Percentiles rank a stretch among this genome's conserved stretches.
These are phyloP conservation scores for Margaritispora aquatica DNA, from an alignment of 495 filamentous ascomycete species.

Conservation along the genomic window DNA sequence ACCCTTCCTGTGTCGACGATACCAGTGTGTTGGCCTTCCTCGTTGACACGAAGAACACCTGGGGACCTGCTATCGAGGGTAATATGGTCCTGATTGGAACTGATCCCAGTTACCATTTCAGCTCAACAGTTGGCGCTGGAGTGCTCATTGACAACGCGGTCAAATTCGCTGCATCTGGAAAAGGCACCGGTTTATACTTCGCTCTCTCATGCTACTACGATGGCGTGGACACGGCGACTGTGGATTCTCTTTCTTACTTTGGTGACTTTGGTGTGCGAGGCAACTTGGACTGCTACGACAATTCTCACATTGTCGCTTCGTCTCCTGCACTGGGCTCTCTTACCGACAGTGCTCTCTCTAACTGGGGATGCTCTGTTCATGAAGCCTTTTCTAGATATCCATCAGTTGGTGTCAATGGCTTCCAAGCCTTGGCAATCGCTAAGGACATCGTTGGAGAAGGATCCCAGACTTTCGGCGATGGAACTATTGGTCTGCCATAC, in stretches of 20 bases:
- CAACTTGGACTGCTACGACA: conserved; percentile 36
- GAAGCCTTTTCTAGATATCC: conserved; percentile 41
- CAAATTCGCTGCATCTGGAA: no score
- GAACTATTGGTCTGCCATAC: conserved; percentile 38
- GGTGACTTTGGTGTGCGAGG: conserved; percentile 36
- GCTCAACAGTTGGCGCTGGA: conserved; percentile 18
- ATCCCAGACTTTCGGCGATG: conserved; percentile 34
- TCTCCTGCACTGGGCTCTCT: conserved; percentile 33
- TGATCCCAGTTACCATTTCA: conserved; percentile 30
- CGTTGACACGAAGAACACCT: conserved; percentile 24
- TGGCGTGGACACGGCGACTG: conserved; percentile 21
- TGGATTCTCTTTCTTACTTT: conserved; percentile 38
- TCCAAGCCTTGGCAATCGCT: conserved; percentile 41
- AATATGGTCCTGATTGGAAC: conserved; percentile 37
- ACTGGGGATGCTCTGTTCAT: conserved; percentile 44
- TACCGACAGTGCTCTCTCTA: conserved; percentile 34
- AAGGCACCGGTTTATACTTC: conserved; percentile 39
- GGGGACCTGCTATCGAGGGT: conserved; percentile 33
- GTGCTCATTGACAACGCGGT: conserved; percentile 34
- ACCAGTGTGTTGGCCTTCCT: conserved; percentile 7
- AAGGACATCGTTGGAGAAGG: conserved; percentile 33
- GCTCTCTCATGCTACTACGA: conserved; percentile 28
- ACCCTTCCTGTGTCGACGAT: conserved; percentile 20
- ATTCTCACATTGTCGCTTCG: conserved; percentile 39
- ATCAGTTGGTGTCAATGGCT: conserved; percentile 31